Base-by-base conservation (phyloP, 2,329 filamentous ascomycete genomes). In the Fusarium brachygibbosum region DNA sequence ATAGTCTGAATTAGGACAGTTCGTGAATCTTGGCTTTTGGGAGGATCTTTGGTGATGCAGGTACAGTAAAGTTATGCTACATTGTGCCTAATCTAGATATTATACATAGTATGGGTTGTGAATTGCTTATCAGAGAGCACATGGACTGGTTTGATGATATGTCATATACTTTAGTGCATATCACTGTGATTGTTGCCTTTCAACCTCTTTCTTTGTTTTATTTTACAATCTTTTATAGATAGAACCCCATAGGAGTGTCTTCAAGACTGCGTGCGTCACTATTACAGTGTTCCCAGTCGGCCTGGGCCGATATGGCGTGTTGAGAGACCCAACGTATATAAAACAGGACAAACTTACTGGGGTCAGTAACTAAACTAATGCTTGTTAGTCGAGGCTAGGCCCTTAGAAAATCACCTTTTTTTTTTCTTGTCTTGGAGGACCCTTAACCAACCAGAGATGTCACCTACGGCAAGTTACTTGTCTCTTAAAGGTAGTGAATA, bases 401-500 rank as follows among this genome's bases (percentile, higher is more conserved):
- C n/a, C 40, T 32, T 37, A 8, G 25, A 58, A 53, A 69, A 68
- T 69, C 61, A 69, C 65, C 57, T 73, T 58, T 57, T 59, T 59
- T 49, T 21, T 16, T 29, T 17, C 17, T 28, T 23, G 29, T 34
- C 45, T 23, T 10, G 19, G 13, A 61, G 44, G 53, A 58, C 49
- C 49, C 63, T 73, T 66, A 65, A 63, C n/a, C 25, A 54, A 74
- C 70, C 37, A 68, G 70, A 68, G 72, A 74, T 40, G 23, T 10
- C 2, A 19, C 25, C 13, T 38, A 50, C 23, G 32, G 34, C 23
- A 50, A 28, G 32, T 28, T 19, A 29, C 25, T 12, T 45, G 32
- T 37, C 48, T 38, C 17, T 16, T 21, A 19, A 40, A 28, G n/a
- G 23, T 23, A 29, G 13, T 37, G 23, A 50, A 38, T 37, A 38